Conservation (phyloP, 1,139 yeast species). For the Debaryomyces nepalensis region DNA sequence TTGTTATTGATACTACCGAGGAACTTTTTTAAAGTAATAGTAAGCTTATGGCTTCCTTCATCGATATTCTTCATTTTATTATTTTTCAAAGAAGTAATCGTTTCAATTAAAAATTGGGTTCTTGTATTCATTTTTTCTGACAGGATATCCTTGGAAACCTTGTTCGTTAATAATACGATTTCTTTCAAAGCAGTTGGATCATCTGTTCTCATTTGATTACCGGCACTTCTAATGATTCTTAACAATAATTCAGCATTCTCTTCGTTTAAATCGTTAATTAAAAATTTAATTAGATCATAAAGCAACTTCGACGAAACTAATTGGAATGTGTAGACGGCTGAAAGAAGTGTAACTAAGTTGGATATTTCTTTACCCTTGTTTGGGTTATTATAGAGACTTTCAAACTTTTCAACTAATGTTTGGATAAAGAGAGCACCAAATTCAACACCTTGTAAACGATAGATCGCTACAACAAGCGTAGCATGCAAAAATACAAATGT, state of each 20-base stretch:
- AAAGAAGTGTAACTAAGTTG: constrained; percentile 73
- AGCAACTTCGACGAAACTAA: constrained; percentile 72
- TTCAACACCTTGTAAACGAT: constrained; percentile 80
- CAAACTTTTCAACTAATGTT: constrained; percentile 69
- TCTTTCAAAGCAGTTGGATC: constrained; percentile 88
- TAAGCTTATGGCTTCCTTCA: constrained; percentile 54
- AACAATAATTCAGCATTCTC: constrained; percentile 76
- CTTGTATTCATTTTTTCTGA: constrained; percentile 56
- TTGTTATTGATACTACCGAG: constrained; percentile 56
- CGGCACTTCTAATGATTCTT: constrained; percentile 73
- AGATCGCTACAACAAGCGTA: constrained; percentile 74
- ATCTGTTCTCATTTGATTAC: constrained; percentile 84
- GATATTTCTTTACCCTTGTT: constrained; percentile 58
- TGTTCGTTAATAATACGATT: constrained; percentile 64
- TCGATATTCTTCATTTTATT: constrained; percentile 67
- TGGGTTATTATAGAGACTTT: constrained; percentile 34
- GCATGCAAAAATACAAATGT: constrained; percentile 82
- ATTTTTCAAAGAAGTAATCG: constrained; percentile 82
- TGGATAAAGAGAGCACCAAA: constrained; percentile 91
- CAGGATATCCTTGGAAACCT: constrained; percentile 41
- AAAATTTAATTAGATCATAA: constrained; percentile 70
- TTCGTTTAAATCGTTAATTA: constrained; percentile 66
- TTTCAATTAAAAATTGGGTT: constrained; percentile 81
- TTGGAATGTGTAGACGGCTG: constrained; percentile 79
- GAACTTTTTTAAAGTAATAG: constrained; percentile 68